Conservation (phyloP, 2,329 filamentous ascomycete genomes). For the Aureobasidium namibiae region DNA sequence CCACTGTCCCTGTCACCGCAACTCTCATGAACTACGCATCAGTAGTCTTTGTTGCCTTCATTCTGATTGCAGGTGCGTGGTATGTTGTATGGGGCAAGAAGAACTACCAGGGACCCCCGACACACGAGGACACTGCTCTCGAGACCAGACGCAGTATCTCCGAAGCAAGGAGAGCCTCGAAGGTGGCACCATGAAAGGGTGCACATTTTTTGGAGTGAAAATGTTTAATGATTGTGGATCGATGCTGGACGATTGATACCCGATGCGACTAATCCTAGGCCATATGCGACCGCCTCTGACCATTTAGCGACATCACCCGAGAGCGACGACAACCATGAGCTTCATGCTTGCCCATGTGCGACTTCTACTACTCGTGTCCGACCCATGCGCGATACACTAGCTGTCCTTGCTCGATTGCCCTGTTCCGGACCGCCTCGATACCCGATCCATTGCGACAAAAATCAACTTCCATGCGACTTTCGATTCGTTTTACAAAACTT, state of each 20-base stretch:
- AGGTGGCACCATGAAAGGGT: background rate
- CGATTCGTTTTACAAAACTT: background rate
- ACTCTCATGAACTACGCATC: conserved; percentile 64
- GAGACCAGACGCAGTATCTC: background rate
- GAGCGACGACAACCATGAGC: conserved; percentile 8
- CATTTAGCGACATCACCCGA: background rate
- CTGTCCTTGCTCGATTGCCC: background rate
- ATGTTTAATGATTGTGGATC: background rate
- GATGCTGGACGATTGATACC: background rate
- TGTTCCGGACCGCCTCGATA: background rate
- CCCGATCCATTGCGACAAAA: background rate
- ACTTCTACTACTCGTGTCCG: background rate
- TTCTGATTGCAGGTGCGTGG: conserved; percentile 54
- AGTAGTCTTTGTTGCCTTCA: conserved; percentile 63
- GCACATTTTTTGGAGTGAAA: background rate
- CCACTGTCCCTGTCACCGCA: conserved; percentile 51
- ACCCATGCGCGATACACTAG: background rate
- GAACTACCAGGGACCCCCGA: conserved; percentile 55
- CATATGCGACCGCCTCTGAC: background rate
- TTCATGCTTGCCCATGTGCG: conserved; percentile 1
- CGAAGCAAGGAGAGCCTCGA: background rate
- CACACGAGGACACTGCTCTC: conserved; percentile 26
- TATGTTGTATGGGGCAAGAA: conserved; percentile 63
- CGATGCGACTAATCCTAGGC: conserved; percentile 6
- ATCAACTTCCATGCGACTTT: background rate